Conservation (phyloP, 2,329 filamentous ascomycete genomes). For the Atkinsonella texensis region DNA sequence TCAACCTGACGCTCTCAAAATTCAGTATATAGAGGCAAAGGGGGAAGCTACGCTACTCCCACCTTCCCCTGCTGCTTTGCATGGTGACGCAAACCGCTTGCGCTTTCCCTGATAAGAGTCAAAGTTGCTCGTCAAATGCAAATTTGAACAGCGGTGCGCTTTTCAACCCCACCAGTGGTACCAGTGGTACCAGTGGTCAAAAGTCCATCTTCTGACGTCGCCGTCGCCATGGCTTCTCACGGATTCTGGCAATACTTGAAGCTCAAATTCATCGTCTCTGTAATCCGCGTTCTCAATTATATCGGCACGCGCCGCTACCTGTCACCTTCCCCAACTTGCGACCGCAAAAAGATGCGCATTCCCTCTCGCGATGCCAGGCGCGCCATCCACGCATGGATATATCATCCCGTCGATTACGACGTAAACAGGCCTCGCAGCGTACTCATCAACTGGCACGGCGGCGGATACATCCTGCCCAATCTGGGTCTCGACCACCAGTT, state of each 20-base stretch:
- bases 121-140: too few species aligned
- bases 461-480: conserved; percentile 21
- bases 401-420: conserved; percentile 9
- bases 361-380: conserved; percentile 16
- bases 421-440: conserved; percentile 11
- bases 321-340: conserved; percentile 3
- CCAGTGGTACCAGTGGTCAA: too few species aligned
- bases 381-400: conserved; percentile 18
- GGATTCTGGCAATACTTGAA: neutral
- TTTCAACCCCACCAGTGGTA: too few species aligned
- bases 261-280: conserved; percentile 8
- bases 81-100: too few species aligned
- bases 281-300: conserved; percentile 11
- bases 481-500: conserved; percentile 27
- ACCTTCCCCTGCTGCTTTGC: too few species aligned
- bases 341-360: conserved; percentile 11
- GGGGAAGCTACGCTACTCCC: too few species aligned
- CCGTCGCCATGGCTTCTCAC: neutral
- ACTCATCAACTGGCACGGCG: conserved; percentile 25
- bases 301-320: conserved; percentile 7
- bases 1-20: too few species aligned
- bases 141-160: too few species aligned
- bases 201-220: too few species aligned
- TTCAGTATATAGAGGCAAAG: too few species aligned
- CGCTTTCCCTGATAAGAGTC: too few species aligned